Conservation (phyloP, 2,329 filamentous ascomycete species). For the Neofusicoccum sp. region DNA sequence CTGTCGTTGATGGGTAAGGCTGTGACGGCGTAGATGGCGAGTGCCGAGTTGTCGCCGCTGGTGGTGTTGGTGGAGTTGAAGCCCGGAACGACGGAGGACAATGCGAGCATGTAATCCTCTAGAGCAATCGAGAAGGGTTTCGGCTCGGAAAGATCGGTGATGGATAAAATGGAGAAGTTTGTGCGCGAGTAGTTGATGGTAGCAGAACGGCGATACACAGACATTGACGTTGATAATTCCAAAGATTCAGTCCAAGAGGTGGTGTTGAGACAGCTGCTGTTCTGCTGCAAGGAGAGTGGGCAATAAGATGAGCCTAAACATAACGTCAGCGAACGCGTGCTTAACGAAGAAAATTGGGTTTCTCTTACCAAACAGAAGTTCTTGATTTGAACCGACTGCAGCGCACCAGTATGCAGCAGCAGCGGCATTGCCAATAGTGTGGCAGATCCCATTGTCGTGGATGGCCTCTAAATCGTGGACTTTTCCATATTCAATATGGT, state of each 20-base stretch:
- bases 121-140: background rate
- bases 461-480: background rate
- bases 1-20: slow-evolving; percentile 14
- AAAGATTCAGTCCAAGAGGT: background rate
- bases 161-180: slow-evolving; percentile 10
- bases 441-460: background rate
- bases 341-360: background rate
- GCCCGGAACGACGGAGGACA: background rate
- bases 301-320: background rate
- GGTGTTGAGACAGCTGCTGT: background rate
- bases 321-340: background rate
- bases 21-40: slow-evolving; percentile 8
- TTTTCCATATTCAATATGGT: slow-evolving; percentile 4
- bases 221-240: background rate
- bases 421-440: background rate
- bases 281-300: background rate
- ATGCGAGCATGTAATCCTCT: slow-evolving; percentile 4
- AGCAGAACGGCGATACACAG: slow-evolving; percentile 8
- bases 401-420: slow-evolving; percentile 10
- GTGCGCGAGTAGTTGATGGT: slow-evolving; percentile 4
- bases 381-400: background rate
- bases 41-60: slow-evolving; percentile 1
- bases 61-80: background rate
- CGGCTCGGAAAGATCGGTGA: background rate
- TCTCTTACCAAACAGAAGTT: slow-evolving; percentile 7